Evolutionary conservation across 1,284 basidiomycete genomes (phyloP).

Genomic region (Naganishia liquefaciens): DNA sequence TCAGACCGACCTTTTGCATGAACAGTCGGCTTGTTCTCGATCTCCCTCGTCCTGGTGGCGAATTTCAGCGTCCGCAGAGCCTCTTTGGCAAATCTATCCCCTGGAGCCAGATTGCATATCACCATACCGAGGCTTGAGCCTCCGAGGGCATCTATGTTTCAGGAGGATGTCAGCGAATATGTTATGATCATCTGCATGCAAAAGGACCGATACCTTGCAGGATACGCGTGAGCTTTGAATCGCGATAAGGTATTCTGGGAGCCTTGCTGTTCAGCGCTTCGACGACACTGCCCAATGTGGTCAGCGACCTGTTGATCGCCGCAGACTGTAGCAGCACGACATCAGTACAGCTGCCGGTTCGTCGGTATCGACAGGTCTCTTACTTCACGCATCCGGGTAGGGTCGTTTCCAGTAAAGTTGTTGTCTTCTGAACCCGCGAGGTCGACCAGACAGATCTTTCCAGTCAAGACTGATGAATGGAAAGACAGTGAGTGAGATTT

Average conservation of each 20-base stretch:
- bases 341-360: background rate
- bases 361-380: conserved; percentile 6
- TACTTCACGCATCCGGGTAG: conserved; percentile 65
- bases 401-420: conserved; percentile 79
- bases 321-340: conserved; percentile 62
- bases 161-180: background rate
- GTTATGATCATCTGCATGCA: background rate
- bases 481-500: too few species aligned
- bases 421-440: conserved; percentile 85
- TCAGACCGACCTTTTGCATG: conserved; percentile 65
- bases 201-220: conserved; percentile 62
- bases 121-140: conserved; percentile 72
- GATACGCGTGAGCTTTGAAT: conserved; percentile 75
- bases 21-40: conserved; percentile 72
- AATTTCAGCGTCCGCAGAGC: conserved; percentile 81
- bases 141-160: conserved; percentile 64
- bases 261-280: conserved; percentile 74
- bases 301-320: conserved; percentile 80
- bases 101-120: conserved; percentile 80
- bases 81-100: conserved; percentile 73
- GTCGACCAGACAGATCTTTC: conserved; percentile 80
- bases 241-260: conserved; percentile 61
- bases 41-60: conserved; percentile 72
- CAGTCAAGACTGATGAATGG: conserved; percentile 58
- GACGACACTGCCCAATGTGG: conserved; percentile 77